These are phyloP conservation scores for Takakia lepidozioides DNA, from an alignment of 225 moss, liverwort and hornwort species.

Conservation along the genomic window DNA sequence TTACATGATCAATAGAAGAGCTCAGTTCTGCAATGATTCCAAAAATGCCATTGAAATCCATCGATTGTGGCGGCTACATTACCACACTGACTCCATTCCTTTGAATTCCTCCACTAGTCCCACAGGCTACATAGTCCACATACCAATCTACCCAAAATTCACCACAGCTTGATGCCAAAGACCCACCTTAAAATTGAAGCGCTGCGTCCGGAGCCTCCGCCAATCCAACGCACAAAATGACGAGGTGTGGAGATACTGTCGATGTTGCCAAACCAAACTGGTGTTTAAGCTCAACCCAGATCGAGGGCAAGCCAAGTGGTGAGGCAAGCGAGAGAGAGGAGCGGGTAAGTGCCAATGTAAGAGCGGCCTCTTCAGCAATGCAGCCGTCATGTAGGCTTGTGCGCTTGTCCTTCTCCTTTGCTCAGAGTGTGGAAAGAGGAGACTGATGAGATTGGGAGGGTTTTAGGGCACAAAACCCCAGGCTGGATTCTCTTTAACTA, in stretches of 20 bases:
- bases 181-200: slow-evolving; percentile 1
- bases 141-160: too few relatives aligned
- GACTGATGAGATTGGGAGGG: too few relatives aligned
- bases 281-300: background rate
- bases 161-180: background rate
- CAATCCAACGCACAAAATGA: background rate
- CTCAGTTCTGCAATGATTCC: background rate
- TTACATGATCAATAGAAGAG: background rate
- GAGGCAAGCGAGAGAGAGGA: slow-evolving; percentile 15
- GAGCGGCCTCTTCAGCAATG: slow-evolving; percentile 27
- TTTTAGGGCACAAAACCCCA: too few relatives aligned
- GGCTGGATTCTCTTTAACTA: too few relatives aligned
- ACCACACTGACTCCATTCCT: too few relatives aligned
- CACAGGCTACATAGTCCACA: too few relatives aligned
- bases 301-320: background rate
- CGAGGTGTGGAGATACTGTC: background rate
- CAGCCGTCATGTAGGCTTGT: slow-evolving; percentile 27
- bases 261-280: background rate
- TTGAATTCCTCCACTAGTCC: too few relatives aligned
- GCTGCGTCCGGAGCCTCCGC: background rate
- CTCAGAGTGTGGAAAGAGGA: too few relatives aligned
- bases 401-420: too few relatives aligned
- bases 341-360: slow-evolving; percentile 25
- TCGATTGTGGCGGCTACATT: too few relatives aligned
- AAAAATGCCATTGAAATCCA: background rate